A percentile compares a stretch with the other conserved stretches of the same genome.
Evolutionary conservation across 2,329 filamentous ascomycete genomes (phyloP).

Genomic region (Passalora sequoiae): DNA sequence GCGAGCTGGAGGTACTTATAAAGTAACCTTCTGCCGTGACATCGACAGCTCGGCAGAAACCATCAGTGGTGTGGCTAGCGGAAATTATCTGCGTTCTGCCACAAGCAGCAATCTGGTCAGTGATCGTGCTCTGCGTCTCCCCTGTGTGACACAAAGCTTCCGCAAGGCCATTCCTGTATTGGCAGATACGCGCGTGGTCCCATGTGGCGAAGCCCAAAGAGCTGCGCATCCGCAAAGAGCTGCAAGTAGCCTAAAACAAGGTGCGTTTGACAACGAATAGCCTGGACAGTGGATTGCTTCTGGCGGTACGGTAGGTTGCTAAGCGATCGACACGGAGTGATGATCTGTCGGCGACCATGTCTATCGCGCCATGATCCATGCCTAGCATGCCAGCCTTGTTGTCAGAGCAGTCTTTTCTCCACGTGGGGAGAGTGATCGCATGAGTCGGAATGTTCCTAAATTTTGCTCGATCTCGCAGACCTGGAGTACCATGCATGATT

Average conservation of each 20-base stretch:
- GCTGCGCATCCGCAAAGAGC: not conserved
- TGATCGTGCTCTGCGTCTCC: not conserved
- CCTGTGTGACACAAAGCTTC: slow-evolving; percentile 3
- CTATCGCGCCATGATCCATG: too few relatives aligned
- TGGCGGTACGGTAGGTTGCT: not conserved
- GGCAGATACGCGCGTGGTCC: not conserved
- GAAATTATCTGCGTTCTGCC: not conserved
- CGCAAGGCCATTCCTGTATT: not conserved
- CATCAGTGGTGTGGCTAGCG: too few relatives aligned
- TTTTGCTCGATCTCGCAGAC: not conserved
- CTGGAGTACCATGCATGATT: not conserved
- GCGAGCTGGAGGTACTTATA: not conserved
- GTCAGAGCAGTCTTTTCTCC: not conserved
- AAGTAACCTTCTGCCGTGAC: not conserved
- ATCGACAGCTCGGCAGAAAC: too few relatives aligned
- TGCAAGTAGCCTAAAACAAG: not conserved
- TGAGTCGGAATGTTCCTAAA: not conserved
- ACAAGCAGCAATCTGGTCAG: not conserved
- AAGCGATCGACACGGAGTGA: not conserved
- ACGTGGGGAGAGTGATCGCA: not conserved
- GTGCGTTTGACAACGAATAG: not conserved
- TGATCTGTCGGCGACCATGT: not conserved
- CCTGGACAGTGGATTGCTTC: not conserved
- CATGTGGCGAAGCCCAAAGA: not conserved
- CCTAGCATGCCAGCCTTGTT: too few relatives aligned